Conservation (phyloP, 1,284 basidiomycete species). For the Tremellales sp. region DNA sequence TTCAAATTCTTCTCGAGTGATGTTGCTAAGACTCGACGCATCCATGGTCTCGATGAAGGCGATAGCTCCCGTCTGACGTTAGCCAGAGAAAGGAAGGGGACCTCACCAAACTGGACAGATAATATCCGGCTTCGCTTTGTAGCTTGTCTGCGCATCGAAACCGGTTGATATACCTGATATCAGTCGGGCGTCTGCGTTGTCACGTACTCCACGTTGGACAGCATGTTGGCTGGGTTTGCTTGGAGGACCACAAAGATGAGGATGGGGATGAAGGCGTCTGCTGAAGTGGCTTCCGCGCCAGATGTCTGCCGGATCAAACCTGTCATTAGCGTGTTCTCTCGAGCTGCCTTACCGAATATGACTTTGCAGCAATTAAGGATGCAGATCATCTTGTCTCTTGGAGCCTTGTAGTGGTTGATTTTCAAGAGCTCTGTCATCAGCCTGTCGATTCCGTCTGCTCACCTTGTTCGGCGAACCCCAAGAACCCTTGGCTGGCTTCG, state of each 20-base stretch:
- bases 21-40: slow-evolving; percentile 83
- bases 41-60: slow-evolving; percentile 98
- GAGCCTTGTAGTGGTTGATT: slow-evolving; percentile 98
- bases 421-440: slow-evolving; percentile 71
- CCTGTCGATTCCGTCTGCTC: slow-evolving; percentile 8
- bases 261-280: slow-evolving; percentile 91
- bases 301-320: slow-evolving; percentile 81
- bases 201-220: slow-evolving; percentile 89
- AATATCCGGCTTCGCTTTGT: slow-evolving; percentile 94
- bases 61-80: slow-evolving; percentile 73
- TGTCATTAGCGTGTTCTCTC: neutral
- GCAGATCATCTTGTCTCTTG: slow-evolving; percentile 96
- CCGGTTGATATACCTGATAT: slow-evolving; percentile 80
- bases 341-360: slow-evolving; percentile 74
- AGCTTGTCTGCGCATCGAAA: slow-evolving; percentile 87
- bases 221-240: slow-evolving; percentile 85
- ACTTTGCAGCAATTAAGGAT: slow-evolving; percentile 98
- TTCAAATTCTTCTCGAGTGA: slow-evolving; percentile 90
- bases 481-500: slow-evolving; percentile 64
- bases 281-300: slow-evolving; percentile 58
- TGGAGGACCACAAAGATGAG: slow-evolving; percentile 92
- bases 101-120: slow-evolving; percentile 84
- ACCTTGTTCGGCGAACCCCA: slow-evolving; percentile 92
- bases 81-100: neutral
- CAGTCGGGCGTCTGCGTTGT: neutral